These are phyloP conservation scores for Sparassis latifolia DNA, from an alignment of 1,284 basidiomycete genomes.

Conservation along the genomic window DNA sequence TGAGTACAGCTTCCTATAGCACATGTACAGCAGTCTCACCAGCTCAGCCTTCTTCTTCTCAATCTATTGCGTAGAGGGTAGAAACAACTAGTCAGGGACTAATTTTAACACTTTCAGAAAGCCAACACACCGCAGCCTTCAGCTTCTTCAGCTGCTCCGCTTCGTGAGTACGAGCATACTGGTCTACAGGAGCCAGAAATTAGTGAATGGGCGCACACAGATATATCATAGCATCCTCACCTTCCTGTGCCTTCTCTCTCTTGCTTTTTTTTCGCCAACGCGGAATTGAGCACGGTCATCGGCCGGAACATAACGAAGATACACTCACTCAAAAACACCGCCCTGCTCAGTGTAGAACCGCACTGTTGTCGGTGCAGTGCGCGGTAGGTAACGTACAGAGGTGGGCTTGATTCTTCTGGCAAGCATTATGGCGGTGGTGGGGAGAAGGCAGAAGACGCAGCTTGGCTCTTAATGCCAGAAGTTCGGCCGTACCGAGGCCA, in stretches of 20 bases:
- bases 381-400: conserved; percentile 38
- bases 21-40: conserved; percentile 14
- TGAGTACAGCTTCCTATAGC: not conserved
- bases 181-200: conserved; percentile 32
- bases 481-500: conserved; percentile 18
- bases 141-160: conserved; percentile 50
- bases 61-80: conserved; percentile 33
- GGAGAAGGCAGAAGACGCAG: not conserved
- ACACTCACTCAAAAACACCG: conserved; percentile 39
- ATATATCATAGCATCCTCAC: conserved; percentile 25
- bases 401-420: conserved; percentile 31
- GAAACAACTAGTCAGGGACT: not conserved
- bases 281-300: conserved; percentile 7
- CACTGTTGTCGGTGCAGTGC: conserved; percentile 26
- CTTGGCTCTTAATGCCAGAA: conserved; percentile 4
- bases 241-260: conserved; percentile 71
- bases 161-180: conserved; percentile 55
- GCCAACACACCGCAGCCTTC: conserved; percentile 40
- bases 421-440: conserved; percentile 32
- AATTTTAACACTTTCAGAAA: not conserved
- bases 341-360: conserved; percentile 28
- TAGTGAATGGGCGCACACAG: not conserved
- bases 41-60: conserved; percentile 52
- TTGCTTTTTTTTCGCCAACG: conserved; percentile 35
- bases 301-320: conserved; percentile 27